phyloP scores from a whole-genome alignment of 768 basidiomycete genomes.

The Boletales sp. region DNA sequence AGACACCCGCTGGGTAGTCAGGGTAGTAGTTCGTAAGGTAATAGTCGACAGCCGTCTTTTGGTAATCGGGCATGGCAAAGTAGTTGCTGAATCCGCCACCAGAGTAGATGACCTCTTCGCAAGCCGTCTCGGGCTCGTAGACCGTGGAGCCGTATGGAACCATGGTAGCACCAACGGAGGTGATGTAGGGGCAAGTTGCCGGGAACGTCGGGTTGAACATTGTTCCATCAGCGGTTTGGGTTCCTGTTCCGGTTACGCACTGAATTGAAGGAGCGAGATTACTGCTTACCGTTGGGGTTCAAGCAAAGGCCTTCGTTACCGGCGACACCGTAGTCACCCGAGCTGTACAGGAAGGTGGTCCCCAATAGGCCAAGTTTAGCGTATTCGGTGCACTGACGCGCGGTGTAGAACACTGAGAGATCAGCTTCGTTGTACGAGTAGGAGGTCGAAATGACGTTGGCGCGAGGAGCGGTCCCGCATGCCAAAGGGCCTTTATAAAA shows the following conservation, averaged over 20 bases:
- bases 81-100: conserved; percentile 39
- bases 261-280: neutral
- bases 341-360: conserved; percentile 40
- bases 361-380: conserved; percentile 43
- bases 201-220: conserved; percentile 44
- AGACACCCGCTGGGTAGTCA: conserved; percentile 18
- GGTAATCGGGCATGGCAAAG: conserved; percentile 41
- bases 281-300: conserved; percentile 21
- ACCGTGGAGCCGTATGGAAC: conserved; percentile 33
- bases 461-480: conserved; percentile 34
- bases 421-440: conserved; percentile 38
- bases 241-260: conserved; percentile 17
- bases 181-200: conserved; percentile 42
- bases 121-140: conserved; percentile 27
- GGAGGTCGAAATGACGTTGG: conserved; percentile 41
- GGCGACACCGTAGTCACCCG: conserved; percentile 46
- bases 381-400: conserved; percentile 44
- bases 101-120: conserved; percentile 26
- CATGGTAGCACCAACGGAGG: conserved; percentile 47
- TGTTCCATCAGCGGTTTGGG: conserved; percentile 18
- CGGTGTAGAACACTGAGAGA: conserved; percentile 33
- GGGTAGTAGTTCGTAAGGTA: conserved; percentile 31
- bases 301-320: conserved; percentile 32
- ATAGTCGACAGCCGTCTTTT: conserved; percentile 29
- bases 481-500: conserved; percentile 25